phyloP scores from a whole-genome alignment of 1,284 basidiomycete genomes.

The Apiotrichum gamsii region DNA sequence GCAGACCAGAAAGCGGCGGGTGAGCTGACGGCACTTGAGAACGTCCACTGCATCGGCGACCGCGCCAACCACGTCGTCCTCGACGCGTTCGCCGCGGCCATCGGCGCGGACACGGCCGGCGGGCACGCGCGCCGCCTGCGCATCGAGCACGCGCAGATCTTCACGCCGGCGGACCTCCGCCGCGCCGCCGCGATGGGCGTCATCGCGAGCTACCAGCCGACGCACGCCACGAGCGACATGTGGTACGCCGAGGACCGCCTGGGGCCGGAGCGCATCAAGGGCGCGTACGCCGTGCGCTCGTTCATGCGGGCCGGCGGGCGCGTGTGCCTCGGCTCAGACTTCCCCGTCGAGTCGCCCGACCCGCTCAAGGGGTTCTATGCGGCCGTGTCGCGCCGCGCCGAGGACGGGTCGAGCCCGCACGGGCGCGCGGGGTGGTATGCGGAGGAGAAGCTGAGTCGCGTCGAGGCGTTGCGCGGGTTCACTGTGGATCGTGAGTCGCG shows the following conservation, averaged over 20 bases:
- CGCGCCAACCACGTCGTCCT: constrained; percentile 74
- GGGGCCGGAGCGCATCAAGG: constrained; percentile 68
- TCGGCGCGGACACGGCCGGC: constrained; percentile 44
- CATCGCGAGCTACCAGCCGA: constrained; percentile 87
- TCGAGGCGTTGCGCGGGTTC: constrained; percentile 63
- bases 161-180: constrained; percentile 61
- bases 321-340: constrained; percentile 80
- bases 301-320: constrained; percentile 56
- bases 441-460: constrained; percentile 62
- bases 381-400: constrained; percentile 65
- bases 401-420: constrained; percentile 69
- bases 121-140: constrained; percentile 56
- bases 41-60: constrained; percentile 88
- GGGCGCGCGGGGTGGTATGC: constrained; percentile 74
- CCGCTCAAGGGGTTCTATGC: constrained; percentile 69
- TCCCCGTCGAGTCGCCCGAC: constrained; percentile 66
- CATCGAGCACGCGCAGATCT: constrained; percentile 87
- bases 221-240: constrained; percentile 69
- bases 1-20: constrained; percentile 43
- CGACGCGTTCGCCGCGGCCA: constrained; percentile 66
- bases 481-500: constrained; percentile 63
- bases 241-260: constrained; percentile 75
- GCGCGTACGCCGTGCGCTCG: constrained; percentile 81
- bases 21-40: constrained; percentile 36
- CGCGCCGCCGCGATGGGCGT: constrained; percentile 70